Evolutionary conservation across 2,329 filamentous ascomycete genomes (phyloP).

Genomic region (Neofusicoccum parvum): DNA sequence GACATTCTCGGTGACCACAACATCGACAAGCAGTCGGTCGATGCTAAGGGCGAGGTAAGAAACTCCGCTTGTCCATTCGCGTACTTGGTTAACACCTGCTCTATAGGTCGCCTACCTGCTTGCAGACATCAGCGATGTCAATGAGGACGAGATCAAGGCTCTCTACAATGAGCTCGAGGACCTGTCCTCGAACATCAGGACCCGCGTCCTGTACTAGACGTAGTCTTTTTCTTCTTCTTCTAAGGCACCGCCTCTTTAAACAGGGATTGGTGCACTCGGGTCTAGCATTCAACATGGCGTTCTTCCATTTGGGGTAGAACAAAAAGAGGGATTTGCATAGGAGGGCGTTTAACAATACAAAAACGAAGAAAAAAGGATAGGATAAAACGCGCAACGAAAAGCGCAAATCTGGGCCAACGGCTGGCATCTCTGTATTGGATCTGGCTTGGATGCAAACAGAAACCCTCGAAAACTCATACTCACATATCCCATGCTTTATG

Average conservation of each 20-base stretch:
- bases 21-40: conserved; percentile 98
- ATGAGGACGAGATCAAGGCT: conserved; percentile 77
- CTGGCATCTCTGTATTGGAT: not conserved
- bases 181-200: conserved; percentile 68
- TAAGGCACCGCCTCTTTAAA: not conserved
- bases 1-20: conserved; percentile 94
- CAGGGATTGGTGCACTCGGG: not conserved
- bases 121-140: conserved; percentile 92
- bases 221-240: not conserved
- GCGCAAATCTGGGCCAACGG: no score
- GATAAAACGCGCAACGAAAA: not conserved
- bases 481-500: not conserved
- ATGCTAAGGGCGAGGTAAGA: conserved; percentile 81
- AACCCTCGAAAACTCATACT: not conserved
- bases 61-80: not conserved
- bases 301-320: conserved; percentile 22
- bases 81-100: not conserved
- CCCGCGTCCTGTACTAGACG: conserved; percentile 50
- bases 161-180: conserved; percentile 81
- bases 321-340: conserved; percentile 16
- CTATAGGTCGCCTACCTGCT: conserved; percentile 84
- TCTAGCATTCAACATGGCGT: conserved; percentile 43
- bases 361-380: not conserved
- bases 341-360: conserved; percentile 16
- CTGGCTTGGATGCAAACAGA: not conserved